These are phyloP conservation scores for Thermothelomyces thermophilus DNA, from an alignment of 2,329 filamentous ascomycete genomes.

Conservation along the genomic window DNA sequence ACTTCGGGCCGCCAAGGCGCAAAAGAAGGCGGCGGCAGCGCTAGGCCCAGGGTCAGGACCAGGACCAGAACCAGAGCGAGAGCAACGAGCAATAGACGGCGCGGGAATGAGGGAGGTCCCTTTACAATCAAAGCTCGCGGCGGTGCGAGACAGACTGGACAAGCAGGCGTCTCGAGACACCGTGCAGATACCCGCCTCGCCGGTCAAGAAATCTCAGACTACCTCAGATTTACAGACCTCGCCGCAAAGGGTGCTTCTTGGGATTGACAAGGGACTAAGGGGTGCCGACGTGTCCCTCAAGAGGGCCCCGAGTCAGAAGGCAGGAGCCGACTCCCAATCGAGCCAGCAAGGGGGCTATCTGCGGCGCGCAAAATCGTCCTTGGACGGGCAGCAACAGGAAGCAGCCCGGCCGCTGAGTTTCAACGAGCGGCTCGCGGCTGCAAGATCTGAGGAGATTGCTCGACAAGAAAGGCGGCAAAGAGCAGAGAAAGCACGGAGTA, in stretches of 20 bases:
- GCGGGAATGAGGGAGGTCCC: constrained; percentile 25
- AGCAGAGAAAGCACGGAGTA: constrained; percentile 47
- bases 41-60: not conserved
- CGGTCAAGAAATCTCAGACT: constrained; percentile 55
- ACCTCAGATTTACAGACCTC: constrained; percentile 55
- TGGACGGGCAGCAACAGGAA: constrained; percentile 27
- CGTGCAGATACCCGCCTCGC: constrained; percentile 69
- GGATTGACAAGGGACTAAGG: constrained; percentile 77
- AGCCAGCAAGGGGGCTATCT: constrained; percentile 36
- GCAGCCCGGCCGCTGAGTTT: constrained; percentile 53
- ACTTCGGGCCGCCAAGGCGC: constrained; percentile 60
- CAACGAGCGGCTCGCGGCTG: constrained; percentile 76
- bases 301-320: constrained; percentile 52
- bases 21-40: constrained; percentile 20
- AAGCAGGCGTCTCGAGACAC: constrained; percentile 30
- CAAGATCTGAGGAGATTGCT: constrained; percentile 49
- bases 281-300: constrained; percentile 80
- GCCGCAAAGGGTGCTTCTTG: constrained; percentile 71
- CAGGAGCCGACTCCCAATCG: constrained; percentile 9
- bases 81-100: not conserved
- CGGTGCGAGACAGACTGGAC: constrained; percentile 21
- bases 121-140: constrained; percentile 24
- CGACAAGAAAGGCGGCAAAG: constrained; percentile 45
- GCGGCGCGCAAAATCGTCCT: constrained; percentile 38
- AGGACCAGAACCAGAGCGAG: constrained; percentile 8